These are phyloP conservation scores for Lycium ferocissimum DNA, from an alignment of 257 asterid species.

Conservation along the genomic window DNA sequence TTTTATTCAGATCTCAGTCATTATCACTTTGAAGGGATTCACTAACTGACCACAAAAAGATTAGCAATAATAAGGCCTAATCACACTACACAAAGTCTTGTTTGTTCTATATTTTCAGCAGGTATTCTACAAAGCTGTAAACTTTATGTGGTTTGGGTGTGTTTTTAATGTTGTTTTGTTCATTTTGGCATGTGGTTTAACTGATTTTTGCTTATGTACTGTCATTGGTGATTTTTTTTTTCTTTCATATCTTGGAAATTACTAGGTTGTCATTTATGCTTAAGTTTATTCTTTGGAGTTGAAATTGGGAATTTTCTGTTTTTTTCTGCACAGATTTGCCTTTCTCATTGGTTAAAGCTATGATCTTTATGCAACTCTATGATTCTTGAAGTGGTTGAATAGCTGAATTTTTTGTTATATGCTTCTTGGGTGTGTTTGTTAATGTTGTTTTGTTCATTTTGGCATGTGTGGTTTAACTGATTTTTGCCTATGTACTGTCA, in stretches of 20 bases:
- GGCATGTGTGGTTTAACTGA: too few species aligned
- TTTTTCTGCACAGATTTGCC: not conserved
- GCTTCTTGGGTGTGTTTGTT: not conserved
- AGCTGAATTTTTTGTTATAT: conserved; percentile 14
- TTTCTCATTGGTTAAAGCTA: not conserved
- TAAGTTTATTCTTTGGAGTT: not conserved
- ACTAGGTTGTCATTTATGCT: conserved; percentile 22
- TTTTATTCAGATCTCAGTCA: conserved; percentile 50
- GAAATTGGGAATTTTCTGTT: not conserved
- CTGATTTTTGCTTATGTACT: conserved; percentile 22
- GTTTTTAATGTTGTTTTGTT: conserved; percentile 18
- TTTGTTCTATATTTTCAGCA: not conserved
- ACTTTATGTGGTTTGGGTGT: conserved; percentile 16
- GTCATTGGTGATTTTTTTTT: not conserved
- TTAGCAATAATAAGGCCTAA: conserved; percentile 34
- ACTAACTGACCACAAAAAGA: conserved; percentile 39
- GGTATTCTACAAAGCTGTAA: not conserved
- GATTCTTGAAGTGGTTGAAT: not conserved
- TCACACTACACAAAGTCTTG: conserved; percentile 30
- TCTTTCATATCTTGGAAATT: conserved; percentile 18
- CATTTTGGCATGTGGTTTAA: conserved; percentile 17
- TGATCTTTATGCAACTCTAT: conserved; percentile 1
- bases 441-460: too few species aligned
- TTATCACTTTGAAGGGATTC: conserved; percentile 41
- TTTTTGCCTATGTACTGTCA: conserved; percentile 19